phyloP scores from a whole-genome alignment of 164 flowering plant genomes.

The Tetrastigma voinierianum region DNA sequence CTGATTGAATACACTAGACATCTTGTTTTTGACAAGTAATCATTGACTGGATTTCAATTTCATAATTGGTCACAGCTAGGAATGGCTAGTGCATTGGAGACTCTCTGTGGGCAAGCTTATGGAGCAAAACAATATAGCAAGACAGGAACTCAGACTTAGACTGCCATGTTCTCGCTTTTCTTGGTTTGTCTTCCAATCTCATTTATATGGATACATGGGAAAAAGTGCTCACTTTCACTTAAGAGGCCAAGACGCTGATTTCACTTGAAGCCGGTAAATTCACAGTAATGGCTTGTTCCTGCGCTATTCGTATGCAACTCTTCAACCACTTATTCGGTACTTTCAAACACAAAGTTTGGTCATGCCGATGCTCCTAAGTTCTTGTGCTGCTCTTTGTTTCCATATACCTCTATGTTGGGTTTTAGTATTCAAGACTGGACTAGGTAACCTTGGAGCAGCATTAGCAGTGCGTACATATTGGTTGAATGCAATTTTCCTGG shows the following conservation, averaged over 20 bases:
- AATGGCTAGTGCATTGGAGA: conserved; percentile 59
- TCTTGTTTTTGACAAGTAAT: too few species aligned
- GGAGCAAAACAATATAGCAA: conserved; percentile 56
- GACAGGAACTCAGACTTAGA: conserved; percentile 40
- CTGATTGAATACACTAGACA: too few species aligned
- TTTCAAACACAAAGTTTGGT: conserved; percentile 50
- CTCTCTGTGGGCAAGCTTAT: conserved; percentile 65
- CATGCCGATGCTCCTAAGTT: conserved; percentile 41
- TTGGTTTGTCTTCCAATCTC: conserved; percentile 47
- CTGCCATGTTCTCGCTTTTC: conserved; percentile 39
- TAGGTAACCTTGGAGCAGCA: conserved; percentile 47
- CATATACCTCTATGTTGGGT: conserved; percentile 56
- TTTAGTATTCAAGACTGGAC: conserved; percentile 46
- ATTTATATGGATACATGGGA: conserved; percentile 45
- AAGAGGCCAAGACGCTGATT: conserved; percentile 63
- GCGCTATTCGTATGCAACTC: conserved; percentile 46
- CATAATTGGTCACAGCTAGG: conserved; percentile 35
- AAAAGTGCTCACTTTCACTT: conserved; percentile 37
- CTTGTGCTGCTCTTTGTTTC: conserved; percentile 27
- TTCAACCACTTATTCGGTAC: conserved; percentile 43
- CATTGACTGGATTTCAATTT: too few species aligned
- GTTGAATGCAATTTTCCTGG: conserved; percentile 45
- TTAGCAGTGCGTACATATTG: conserved; percentile 41
- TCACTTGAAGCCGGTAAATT: conserved; percentile 52
- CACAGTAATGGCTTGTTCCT: conserved; percentile 41